Base-by-base conservation (phyloP, 768 basidiomycete species). In the Tylopilus plumbeoviolaceoides region DNA sequence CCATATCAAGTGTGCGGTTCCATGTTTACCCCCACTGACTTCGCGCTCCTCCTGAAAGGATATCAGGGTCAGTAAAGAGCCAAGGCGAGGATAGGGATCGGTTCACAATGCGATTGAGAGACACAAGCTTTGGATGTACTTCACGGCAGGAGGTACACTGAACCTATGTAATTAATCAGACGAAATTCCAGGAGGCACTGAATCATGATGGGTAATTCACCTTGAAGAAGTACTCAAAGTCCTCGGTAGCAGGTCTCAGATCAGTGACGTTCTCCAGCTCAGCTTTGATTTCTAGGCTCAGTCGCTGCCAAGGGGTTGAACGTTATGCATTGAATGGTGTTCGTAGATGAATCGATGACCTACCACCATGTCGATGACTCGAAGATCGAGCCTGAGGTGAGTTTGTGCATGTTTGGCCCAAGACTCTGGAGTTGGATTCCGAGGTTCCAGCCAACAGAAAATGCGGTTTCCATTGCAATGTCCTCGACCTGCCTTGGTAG, bases 201-300 rank as follows among this genome's bases (percentile, higher is more conserved):
- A 54, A n/a, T 31, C 17, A 14, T 27, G 50, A 21, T 6, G 14
- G 28, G 31, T 7, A 44, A 33, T 52, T 43, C 46, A 88, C 89
- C 75, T 85, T 67, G 74, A 93, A 92, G 75, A 87, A 85, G 66
- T 81, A 93, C 52, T 91, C 86, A 59, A 87, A 93, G 57, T 84
- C 78, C 28, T 83, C 76, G 4, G 74, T 68, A n/a, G 78, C 76
- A 28, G 90, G 90, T 46, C 72, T 70, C 27, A 93, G 72, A 59
- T 81, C 73, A 9, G 88, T 87, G 54, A 91, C 82, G 58, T 87
- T 85, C 66, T 92, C 88, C 41, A 93, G 77, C 4, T 88, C 86
- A 11, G 90, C 91, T 70, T 84, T 83, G 67, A 89, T 87, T 43
- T 82, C 85, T 28, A 89, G 72, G 55, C 75, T 73, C 14, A 89